A percentile compares a stretch with the other conserved stretches of the same genome.
These are phyloP conservation scores for Alternaria brassicae DNA, from an alignment of 2,329 filamentous ascomycete genomes.

Conservation along the genomic window DNA sequence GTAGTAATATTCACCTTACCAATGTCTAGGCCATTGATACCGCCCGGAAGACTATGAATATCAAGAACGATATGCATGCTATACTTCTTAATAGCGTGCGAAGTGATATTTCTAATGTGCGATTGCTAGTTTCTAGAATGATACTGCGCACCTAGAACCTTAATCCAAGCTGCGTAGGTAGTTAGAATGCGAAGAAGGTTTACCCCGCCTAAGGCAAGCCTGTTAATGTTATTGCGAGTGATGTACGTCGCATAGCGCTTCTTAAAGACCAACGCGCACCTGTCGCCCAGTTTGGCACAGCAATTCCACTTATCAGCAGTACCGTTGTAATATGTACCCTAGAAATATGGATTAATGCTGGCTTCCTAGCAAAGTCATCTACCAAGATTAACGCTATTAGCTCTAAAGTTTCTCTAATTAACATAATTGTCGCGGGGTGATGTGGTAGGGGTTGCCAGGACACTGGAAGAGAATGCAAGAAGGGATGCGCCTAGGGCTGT, in stretches of 20 bases:
- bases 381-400: slow-evolving; percentile 38
- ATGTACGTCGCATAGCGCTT: slow-evolving; percentile 41
- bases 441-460: background rate
- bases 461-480: background rate
- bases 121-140: slow-evolving; percentile 44
- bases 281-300: slow-evolving; percentile 38
- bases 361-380: slow-evolving; percentile 46
- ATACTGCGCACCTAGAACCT: slow-evolving; percentile 44
- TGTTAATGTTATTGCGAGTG: slow-evolving; percentile 41
- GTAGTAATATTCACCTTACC: slow-evolving; percentile 5
- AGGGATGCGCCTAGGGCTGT: background rate
- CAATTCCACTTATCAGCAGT: slow-evolving; percentile 47
- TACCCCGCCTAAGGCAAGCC: slow-evolving; percentile 41
- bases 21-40: slow-evolving; percentile 38
- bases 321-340: slow-evolving; percentile 23
- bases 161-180: slow-evolving; percentile 49
- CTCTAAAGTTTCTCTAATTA: slow-evolving; percentile 27
- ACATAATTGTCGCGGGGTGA: background rate
- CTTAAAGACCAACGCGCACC: slow-evolving; percentile 41
- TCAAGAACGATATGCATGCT: slow-evolving; percentile 49
- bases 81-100: slow-evolving; percentile 48
- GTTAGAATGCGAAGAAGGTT: slow-evolving; percentile 49
- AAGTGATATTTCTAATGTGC: slow-evolving; percentile 39
- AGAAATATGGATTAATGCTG: slow-evolving; percentile 37
- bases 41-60: slow-evolving; percentile 43